Evolutionary conservation across 352 stramenopile genomes (phyloP).

Genomic region (Phytophthora tentaculata): DNA sequence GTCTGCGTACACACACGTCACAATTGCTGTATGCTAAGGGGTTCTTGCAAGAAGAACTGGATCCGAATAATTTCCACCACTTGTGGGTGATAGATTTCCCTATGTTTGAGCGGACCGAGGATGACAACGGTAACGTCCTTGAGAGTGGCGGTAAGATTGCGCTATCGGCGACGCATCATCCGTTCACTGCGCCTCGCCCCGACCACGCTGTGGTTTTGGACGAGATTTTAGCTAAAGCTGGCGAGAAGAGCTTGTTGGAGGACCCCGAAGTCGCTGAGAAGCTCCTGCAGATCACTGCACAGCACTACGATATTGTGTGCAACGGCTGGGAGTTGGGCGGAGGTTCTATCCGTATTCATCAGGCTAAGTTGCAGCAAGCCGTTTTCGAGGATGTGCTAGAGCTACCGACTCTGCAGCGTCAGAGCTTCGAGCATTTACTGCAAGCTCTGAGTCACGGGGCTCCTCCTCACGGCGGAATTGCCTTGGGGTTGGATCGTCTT

Average conservation of each 20-base stretch:
- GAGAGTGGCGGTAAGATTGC: constrained; percentile 40
- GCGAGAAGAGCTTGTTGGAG: constrained; percentile 49
- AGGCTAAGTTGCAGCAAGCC: constrained; percentile 69
- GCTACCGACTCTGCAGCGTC: constrained; percentile 63
- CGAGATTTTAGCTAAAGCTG: constrained; percentile 44
- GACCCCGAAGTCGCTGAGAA: constrained; percentile 59
- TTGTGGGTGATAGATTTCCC: constrained; percentile 90
- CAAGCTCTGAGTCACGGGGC: constrained; percentile 79
- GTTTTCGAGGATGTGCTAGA: constrained; percentile 84
- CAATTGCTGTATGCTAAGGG: constrained; percentile 70
- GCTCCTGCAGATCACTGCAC: constrained; percentile 65
- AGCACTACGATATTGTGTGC: constrained; percentile 91
- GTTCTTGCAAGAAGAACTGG: constrained; percentile 63
- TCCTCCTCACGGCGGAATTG: constrained; percentile 87
- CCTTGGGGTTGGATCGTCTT: constrained; percentile 86
- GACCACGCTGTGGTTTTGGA: constrained; percentile 55
- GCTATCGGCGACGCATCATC: constrained; percentile 85
- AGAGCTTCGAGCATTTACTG: constrained; percentile 88
- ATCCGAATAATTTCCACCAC: constrained; percentile 76
- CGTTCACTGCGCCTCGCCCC: constrained; percentile 78
- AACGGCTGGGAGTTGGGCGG: constrained; percentile 90
- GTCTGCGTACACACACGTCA: constrained; percentile 67
- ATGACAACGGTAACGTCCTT: constrained; percentile 43
- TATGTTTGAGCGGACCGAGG: constrained; percentile 84
- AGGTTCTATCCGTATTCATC: constrained; percentile 88